Conservation (phyloP, 345 rosid genomes). For the Bruguiera gymnorhiza region DNA sequence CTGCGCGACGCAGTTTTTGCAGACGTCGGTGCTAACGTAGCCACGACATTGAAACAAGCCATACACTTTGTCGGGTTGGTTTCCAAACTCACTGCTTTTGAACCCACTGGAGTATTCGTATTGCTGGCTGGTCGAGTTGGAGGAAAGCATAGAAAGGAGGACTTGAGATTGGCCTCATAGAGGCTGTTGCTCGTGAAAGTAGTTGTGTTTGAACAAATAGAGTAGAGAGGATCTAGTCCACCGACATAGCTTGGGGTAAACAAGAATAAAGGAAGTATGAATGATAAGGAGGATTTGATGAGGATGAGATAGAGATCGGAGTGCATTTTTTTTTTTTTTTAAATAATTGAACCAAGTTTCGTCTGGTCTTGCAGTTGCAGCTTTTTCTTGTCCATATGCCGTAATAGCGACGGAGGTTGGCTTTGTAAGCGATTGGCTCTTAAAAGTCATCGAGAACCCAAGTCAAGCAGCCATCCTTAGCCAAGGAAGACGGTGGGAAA, state of each 20-base stretch:
- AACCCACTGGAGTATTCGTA: neutral
- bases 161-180: conserved; percentile 11
- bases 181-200: conserved; percentile 20
- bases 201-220: neutral
- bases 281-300: too few relatives aligned
- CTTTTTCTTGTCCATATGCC: too few relatives aligned
- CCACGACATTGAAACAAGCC: conserved; percentile 18
- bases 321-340: too few relatives aligned
- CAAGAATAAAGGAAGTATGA: neutral
- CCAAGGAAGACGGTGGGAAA: too few relatives aligned
- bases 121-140: neutral
- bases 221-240: neutral
- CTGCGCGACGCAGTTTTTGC: conserved; percentile 14
- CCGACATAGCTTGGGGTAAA: neutral
- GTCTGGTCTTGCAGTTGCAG: too few relatives aligned
- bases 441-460: too few relatives aligned
- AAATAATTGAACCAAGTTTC: too few relatives aligned
- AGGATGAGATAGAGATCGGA: too few relatives aligned
- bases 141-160: conserved; percentile 12
- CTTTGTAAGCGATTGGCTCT: too few relatives aligned
- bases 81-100: neutral
- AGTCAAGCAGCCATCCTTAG: too few relatives aligned
- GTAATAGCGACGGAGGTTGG: too few relatives aligned
- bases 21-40: neutral
- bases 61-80: conserved; percentile 5